Base-by-base conservation (phyloP, 2,329 filamentous ascomycete species). In the Colletotrichum destructivum region DNA sequence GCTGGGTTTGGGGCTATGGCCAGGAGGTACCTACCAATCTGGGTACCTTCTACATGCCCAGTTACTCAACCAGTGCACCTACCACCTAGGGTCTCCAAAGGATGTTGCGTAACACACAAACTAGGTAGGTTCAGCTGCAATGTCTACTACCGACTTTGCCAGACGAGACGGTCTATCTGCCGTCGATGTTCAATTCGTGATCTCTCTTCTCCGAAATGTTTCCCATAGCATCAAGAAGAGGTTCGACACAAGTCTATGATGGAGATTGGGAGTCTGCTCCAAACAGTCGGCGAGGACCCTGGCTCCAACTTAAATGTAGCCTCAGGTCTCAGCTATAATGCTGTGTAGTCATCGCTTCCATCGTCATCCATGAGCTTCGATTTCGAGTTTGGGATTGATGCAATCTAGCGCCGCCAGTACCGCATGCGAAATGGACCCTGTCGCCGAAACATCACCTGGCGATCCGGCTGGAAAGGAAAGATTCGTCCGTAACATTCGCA, bases 341-440 rank as follows among this genome's bases (percentile, higher is more conserved):
- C 35, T 38, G 9, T 35, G n/a, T 9, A 46, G 59, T 64, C 65
- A 60, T 38, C 46, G 47, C 18, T 72, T 72, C 69, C 60, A 72
- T 64, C 60, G 54, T 42, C 59, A 44, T 72, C 69, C 66, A 72
- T 51, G n/a, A 23, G 31, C 40, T 72, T 72, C 69, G 40, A 64
- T 59, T 46, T 42, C 38, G 15, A 62, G 21, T 21, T 60, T 46
- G 35, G 35, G 51, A 16, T 56, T n/a, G 51, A 57, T 57, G 38
- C 23, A 40, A 38, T 11, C 23, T 42, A 13, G 47, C 60, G 60
- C 59, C 60, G 60, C 59, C 35, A 40, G 21, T 23, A 49, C 59
- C 13, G 16, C 18, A 12, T n/a, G 31, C 26, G 26, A 62, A 13
- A 38, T 38, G 21, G 40, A 60, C 56, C 21, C 18, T 11, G 38